Evolutionary conservation across 2,329 filamentous ascomycete genomes (phyloP).

Genomic region (Cladorrhinum sp.): DNA sequence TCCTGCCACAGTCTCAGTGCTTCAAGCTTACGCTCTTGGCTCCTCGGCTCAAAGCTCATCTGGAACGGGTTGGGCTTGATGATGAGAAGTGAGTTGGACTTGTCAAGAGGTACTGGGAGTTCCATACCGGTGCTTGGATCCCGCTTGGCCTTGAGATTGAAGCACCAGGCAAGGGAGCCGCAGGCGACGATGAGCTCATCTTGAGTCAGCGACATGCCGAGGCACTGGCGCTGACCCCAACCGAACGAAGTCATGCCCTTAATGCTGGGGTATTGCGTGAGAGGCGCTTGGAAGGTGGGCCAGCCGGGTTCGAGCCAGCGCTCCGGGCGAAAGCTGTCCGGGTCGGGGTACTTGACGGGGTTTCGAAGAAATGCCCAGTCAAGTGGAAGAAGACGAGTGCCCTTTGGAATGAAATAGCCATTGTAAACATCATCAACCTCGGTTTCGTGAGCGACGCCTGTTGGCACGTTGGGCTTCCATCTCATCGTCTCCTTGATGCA

Average conservation of each 20-base stretch:
- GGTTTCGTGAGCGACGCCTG: slow-evolving; percentile 48
- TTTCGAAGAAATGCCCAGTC: slow-evolving; percentile 52
- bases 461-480: slow-evolving; percentile 47
- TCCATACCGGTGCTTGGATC: slow-evolving; percentile 39
- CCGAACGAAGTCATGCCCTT: slow-evolving; percentile 54
- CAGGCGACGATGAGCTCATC: slow-evolving; percentile 50
- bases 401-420: slow-evolving; percentile 49
- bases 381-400: slow-evolving; percentile 40
- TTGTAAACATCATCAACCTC: slow-evolving; percentile 49
- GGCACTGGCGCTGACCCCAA: slow-evolving; percentile 47
- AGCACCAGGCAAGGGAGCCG: slow-evolving; percentile 45
- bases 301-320: slow-evolving; percentile 50
- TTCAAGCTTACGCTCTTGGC: slow-evolving; percentile 37
- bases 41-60: slow-evolving; percentile 52
- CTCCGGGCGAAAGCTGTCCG: slow-evolving; percentile 50
- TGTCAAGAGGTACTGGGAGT: slow-evolving; percentile 44
- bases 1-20: slow-evolving; percentile 38
- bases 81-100: slow-evolving; percentile 55
- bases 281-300: slow-evolving; percentile 51
- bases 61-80: slow-evolving; percentile 55
- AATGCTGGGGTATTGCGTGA: slow-evolving; percentile 49
- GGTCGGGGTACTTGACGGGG: slow-evolving; percentile 47
- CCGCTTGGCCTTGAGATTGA: slow-evolving; percentile 43
- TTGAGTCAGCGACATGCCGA: slow-evolving; percentile 37
- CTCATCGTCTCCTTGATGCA: slow-evolving; percentile 45